Evolutionary conservation across 2,329 filamentous ascomycete genomes (phyloP), one percentile per base, ranked within the genome.

Genomic region (Neocucurbitaria cava): DNA sequence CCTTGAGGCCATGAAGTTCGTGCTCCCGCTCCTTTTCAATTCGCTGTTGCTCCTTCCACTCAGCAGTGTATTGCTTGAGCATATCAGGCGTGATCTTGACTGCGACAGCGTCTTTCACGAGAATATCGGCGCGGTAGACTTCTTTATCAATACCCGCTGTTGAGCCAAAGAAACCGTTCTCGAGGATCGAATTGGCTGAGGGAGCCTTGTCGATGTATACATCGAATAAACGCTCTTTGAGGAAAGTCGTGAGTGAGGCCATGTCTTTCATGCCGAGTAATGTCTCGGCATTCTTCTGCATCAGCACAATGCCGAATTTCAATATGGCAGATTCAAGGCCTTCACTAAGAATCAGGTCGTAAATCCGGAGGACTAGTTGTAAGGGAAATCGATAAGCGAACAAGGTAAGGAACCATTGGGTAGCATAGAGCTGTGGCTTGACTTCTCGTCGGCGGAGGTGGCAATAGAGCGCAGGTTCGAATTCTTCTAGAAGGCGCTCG

Each of bases 381-480:
- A 99, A 83, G 8, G 95, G 95, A 76, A 99, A 99, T 38, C 96
- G 90, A 76, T 99, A 99, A 28, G 94, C 92, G 72, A 99, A 99
- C n/a, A 99, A 83, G 0, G 95, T 99, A 45, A 99, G 84, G 77
- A 99, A 99, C 95, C 95, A 99, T 76, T 99, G 95, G 0, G 95
- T 99, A 40, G 95, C 95, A 73, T 99, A 99, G 8, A 99, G 83
- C 71, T 96, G 92, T 0, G 95, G 90, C 8, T 90, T 90, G 49
- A 99, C 95, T 61, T 91, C 89, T 51, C 90, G 87, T 54, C 95
- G 88, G 69, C 91, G 90, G 51, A 99, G 85, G 76, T 99, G 95
- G 73, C 94, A 97, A 77, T 96, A 97, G 6, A 99, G 81, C 2
- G 93, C 93, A 2, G 96, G 95, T 72, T 99, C 94, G 39, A 94